Conservation (phyloP, 1,284 basidiomycete species). For the Malassezia obtusa region DNA sequence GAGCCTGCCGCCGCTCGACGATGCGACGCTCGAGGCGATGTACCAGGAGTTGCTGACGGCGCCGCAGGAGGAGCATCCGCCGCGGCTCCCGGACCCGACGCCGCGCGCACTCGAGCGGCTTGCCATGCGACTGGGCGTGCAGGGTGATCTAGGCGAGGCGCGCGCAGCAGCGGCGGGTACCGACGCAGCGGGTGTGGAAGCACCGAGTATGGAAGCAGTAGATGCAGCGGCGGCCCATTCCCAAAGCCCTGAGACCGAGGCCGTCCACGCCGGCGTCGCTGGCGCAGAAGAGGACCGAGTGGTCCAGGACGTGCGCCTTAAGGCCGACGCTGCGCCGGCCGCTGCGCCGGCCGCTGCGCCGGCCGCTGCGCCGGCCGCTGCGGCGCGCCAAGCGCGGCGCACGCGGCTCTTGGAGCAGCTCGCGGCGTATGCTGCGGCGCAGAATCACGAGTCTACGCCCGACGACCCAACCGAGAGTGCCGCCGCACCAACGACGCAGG, state of each 20-base stretch:
- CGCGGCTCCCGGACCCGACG: slow-evolving; percentile 9
- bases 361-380: no score
- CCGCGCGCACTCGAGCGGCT: neutral
- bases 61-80: slow-evolving; percentile 15
- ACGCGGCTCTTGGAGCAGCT: neutral
- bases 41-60: slow-evolving; percentile 33
- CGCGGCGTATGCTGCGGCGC: neutral
- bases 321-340: no score
- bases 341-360: no score
- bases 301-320: no score
- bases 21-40: slow-evolving; percentile 32
- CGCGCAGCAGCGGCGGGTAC: neutral
- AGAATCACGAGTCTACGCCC: no score
- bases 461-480: no score
- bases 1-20: slow-evolving; percentile 36
- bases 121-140: neutral
- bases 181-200: neutral
- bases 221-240: no score
- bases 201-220: neutral
- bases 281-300: no score
- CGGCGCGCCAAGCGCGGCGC: neutral
- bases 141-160: no score
- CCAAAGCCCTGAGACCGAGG: no score
- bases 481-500: neutral
- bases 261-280: no score